A percentile compares a stretch with the other conserved stretches of the same genome.
phyloP scores from a whole-genome alignment of 106 monocot species.

The Dioscorea alata region DNA sequence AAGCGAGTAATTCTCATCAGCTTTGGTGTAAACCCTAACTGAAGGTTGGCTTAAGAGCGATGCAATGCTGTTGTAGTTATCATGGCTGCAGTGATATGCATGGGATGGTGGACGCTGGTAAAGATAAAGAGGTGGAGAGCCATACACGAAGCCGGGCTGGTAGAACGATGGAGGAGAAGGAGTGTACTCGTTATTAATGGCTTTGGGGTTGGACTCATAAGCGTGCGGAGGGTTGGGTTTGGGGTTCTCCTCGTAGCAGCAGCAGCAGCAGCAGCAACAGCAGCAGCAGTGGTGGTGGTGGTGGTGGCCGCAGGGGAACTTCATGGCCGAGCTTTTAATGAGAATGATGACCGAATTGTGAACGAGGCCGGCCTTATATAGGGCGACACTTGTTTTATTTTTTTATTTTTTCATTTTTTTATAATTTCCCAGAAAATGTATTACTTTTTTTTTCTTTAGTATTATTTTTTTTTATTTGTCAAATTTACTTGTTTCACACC shows the following conservation, averaged over 20 bases:
- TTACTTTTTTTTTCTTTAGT: too few relatives aligned
- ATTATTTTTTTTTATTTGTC: too few relatives aligned
- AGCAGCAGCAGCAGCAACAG: background rate
- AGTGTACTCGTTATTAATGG: background rate
- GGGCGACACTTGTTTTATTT: too few relatives aligned
- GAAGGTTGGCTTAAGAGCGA: slow-evolving; percentile 17
- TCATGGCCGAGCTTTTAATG: slow-evolving; percentile 5
- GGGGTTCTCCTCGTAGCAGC: background rate
- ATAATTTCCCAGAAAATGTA: too few relatives aligned
- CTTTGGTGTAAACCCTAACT: slow-evolving; percentile 53
- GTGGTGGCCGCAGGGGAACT: slow-evolving; percentile 9
- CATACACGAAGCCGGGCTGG: slow-evolving; percentile 3
- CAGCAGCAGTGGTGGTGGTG: slow-evolving; percentile 3
- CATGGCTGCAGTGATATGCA: too few relatives aligned
- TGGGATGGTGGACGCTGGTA: background rate
- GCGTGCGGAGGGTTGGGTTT: too few relatives aligned
- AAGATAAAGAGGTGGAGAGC: background rate
- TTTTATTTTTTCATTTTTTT: too few relatives aligned
- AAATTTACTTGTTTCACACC: too few relatives aligned
- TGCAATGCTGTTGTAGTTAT: too few relatives aligned
- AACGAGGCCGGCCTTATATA: too few relatives aligned
- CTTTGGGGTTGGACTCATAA: background rate
- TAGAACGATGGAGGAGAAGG: slow-evolving; percentile 7
- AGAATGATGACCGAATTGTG: too few relatives aligned
- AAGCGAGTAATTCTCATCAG: slow-evolving; percentile 47